These are phyloP conservation scores for Luffa acutangula DNA, from an alignment of 306 rosid genomes.

Conservation along the genomic window DNA sequence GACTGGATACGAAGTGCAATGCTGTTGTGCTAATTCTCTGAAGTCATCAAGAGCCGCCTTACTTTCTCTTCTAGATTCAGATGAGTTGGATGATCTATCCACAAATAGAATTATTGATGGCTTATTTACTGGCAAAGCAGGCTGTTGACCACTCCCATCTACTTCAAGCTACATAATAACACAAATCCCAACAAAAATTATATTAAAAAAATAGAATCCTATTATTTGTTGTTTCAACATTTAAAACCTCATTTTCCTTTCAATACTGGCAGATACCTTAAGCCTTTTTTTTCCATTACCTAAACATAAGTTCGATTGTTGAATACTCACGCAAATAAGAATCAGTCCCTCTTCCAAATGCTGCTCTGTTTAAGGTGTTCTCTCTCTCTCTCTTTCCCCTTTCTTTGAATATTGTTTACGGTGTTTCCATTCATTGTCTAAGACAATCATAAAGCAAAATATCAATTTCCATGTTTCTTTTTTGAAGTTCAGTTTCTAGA, in stretches of 20 bases:
- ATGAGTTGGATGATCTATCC: constrained; percentile 63
- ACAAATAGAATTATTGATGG: constrained; percentile 77
- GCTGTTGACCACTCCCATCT: constrained; percentile 32
- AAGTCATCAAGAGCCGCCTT: constrained; percentile 53
- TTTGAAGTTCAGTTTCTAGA: not conserved
- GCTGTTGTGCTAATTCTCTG: constrained; percentile 54
- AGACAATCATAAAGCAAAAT: not conserved
- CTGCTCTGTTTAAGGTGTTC: not conserved
- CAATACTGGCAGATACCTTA: not conserved
- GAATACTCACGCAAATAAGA: not conserved
- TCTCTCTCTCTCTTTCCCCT: not conserved
- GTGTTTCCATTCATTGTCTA: not conserved
- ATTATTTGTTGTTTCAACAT: not conserved
- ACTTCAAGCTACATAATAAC: constrained; percentile 54
- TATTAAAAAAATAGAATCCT: not conserved
- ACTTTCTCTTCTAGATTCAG: constrained; percentile 47
- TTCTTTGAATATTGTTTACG: not conserved
- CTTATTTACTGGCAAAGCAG: constrained; percentile 55
- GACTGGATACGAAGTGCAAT: constrained; percentile 27
- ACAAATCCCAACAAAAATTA: not conserved
- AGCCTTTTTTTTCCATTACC: not conserved
- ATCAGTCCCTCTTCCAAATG: not conserved
- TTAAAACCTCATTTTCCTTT: not conserved
- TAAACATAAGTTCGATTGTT: not conserved
- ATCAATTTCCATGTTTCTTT: not conserved